A percentile compares a stretch with the other conserved stretches of the same genome.
phyloP scores from a whole-genome alignment of 1,284 basidiomycete species.

The Moniliella sp. region DNA sequence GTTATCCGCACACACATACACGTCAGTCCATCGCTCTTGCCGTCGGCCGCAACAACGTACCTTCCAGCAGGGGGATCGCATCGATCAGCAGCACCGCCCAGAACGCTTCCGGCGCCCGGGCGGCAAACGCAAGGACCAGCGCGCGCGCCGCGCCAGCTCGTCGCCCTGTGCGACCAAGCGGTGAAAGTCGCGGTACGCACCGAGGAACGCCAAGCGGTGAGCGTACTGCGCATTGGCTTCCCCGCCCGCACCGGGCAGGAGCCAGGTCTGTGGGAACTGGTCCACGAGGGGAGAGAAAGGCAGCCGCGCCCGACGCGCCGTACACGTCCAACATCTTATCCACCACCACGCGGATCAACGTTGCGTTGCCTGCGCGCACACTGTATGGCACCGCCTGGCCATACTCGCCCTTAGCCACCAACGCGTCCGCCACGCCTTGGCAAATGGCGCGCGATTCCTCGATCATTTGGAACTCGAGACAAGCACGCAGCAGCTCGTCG shows the following conservation, averaged over 20 bases:
- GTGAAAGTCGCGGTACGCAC: slow-evolving; percentile 27
- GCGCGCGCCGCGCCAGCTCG: slow-evolving; percentile 14
- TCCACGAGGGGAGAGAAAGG: slow-evolving; percentile 21
- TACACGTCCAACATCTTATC: slow-evolving; percentile 22
- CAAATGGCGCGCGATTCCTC: slow-evolving; percentile 25
- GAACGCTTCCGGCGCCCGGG: slow-evolving; percentile 22
- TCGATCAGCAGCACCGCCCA: slow-evolving; percentile 24
- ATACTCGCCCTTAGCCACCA: slow-evolving; percentile 13
- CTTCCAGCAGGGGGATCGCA: slow-evolving; percentile 18
- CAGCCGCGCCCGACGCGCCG: slow-evolving; percentile 11
- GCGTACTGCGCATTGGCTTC: slow-evolving; percentile 9
- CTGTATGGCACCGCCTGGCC: slow-evolving; percentile 25
- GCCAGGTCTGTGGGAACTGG: slow-evolving; percentile 16
- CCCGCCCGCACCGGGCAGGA: slow-evolving; percentile 2
- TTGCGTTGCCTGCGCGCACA: slow-evolving; percentile 18
- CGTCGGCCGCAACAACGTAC: slow-evolving; percentile 1
- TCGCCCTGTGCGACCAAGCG: slow-evolving; percentile 9
- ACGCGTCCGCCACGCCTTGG: slow-evolving; percentile 1
- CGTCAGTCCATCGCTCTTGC: background rate
- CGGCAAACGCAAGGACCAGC: slow-evolving; percentile 20
- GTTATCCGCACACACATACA: slow-evolving; percentile 8
- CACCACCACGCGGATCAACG: slow-evolving; percentile 16
- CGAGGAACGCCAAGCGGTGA: slow-evolving; percentile 20
- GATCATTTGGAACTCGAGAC: slow-evolving; percentile 20
- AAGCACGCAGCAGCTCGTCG: slow-evolving; percentile 24